phyloP scores from a whole-genome alignment of 2,329 filamentous ascomycete genomes.

The Ophiosphaerella herpotricha region DNA sequence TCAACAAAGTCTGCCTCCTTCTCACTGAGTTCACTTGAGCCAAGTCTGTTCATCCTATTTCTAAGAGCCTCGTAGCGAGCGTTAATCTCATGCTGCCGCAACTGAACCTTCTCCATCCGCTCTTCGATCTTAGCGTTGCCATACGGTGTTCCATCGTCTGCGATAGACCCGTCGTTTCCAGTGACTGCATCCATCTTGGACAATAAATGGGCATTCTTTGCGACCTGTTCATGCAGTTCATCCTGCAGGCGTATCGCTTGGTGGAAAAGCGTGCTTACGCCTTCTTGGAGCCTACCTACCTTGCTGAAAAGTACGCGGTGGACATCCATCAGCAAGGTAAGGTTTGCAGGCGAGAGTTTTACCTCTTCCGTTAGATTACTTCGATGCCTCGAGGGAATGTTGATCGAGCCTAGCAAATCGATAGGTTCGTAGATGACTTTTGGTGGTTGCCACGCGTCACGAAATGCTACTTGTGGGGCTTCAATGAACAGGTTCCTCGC shows the following conservation, averaged over 20 bases:
- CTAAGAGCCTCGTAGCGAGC: constrained; percentile 65
- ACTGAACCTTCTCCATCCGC: constrained; percentile 60
- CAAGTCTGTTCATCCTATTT: constrained; percentile 53
- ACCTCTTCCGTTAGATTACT: constrained; percentile 69
- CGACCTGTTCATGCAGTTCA: constrained; percentile 70
- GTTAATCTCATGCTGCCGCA: constrained; percentile 61
- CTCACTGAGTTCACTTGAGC: constrained; percentile 62
- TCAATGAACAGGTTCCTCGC: constrained; percentile 25
- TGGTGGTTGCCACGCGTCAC: constrained; percentile 68
- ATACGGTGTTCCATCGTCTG: constrained; percentile 52
- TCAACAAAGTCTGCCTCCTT: constrained; percentile 65
- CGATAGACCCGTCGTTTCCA: constrained; percentile 56
- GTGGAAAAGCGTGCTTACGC: constrained; percentile 74
- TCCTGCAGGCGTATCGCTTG: constrained; percentile 69
- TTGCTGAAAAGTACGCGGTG: constrained; percentile 74
- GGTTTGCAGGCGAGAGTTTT: constrained; percentile 69
- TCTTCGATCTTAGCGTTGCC: constrained; percentile 63
- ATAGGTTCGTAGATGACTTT: constrained; percentile 64
- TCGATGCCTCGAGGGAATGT: constrained; percentile 65
- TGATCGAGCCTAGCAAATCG: constrained; percentile 60
- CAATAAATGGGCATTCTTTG: constrained; percentile 67
- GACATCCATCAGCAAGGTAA: constrained; percentile 72
- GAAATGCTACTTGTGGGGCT: constrained; percentile 54
- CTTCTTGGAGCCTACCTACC: constrained; percentile 69
- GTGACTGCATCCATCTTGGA: constrained; percentile 69